Percentiles rank a stretch among this genome's conserved stretches.
These are phyloP conservation scores for Zoysia japonica DNA, from an alignment of 176 grass and related monocot genomes.

Conservation along the genomic window DNA sequence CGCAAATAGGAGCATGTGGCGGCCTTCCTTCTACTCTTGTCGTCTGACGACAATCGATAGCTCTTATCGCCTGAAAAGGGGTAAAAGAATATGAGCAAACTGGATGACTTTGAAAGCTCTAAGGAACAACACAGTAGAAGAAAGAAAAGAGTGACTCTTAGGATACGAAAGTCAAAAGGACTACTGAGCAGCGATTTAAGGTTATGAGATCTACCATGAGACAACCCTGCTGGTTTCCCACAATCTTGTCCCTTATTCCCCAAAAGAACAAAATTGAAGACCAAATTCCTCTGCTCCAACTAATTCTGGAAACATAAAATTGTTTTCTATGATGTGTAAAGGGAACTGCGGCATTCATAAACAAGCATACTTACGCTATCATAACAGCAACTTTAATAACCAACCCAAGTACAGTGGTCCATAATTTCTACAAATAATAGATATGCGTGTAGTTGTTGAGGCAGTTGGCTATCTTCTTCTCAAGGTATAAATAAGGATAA, in stretches of 20 bases:
- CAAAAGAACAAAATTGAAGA: constrained; percentile 20
- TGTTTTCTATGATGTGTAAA: too few relatives aligned
- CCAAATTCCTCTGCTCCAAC: background rate
- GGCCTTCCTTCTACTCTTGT: constrained; percentile 36
- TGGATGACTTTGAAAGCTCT: constrained; percentile 8
- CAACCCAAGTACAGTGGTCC: too few relatives aligned
- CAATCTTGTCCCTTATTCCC: background rate
- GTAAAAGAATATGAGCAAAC: constrained; percentile 33
- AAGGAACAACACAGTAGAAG: constrained; percentile 23
- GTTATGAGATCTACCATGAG: background rate
- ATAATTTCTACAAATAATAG: too few relatives aligned
- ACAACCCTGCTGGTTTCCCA: background rate
- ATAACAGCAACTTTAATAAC: too few relatives aligned
- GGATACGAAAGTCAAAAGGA: background rate
- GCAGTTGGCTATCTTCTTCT: too few relatives aligned
- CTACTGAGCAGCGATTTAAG: background rate
- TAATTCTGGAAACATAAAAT: background rate
- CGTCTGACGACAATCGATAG: constrained; percentile 35
- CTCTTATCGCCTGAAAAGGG: constrained; percentile 33
- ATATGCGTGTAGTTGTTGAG: too few relatives aligned
- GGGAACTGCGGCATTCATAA: background rate
- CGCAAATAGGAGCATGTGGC: constrained; percentile 13
- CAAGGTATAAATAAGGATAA: too few relatives aligned
- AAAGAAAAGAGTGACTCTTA: constrained; percentile 22
- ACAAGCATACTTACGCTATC: background rate